Percentiles rank a stretch among this genome's conserved stretches.
Evolutionary conservation across 192 early-diverging fungal genomes (phyloP).

Genomic region (Kickxella alabastrina): DNA sequence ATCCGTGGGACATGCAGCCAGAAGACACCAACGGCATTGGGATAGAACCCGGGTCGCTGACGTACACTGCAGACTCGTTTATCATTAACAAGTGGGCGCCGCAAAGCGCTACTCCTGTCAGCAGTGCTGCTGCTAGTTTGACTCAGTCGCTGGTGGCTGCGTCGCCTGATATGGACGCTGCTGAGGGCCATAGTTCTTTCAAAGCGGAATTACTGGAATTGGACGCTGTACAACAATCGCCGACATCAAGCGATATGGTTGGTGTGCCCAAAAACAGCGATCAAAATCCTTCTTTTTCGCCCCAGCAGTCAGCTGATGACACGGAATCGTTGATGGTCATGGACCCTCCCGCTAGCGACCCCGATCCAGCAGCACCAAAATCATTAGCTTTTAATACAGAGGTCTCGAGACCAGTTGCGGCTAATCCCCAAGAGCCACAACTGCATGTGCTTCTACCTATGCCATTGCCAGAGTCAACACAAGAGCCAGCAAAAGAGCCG

Average conservation of each 20-base stretch:
- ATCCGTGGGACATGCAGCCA: constrained; percentile 28
- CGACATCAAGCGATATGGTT: background rate
- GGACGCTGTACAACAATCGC: too few species aligned
- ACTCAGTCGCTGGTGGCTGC: background rate
- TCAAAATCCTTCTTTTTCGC: background rate
- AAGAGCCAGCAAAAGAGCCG: background rate
- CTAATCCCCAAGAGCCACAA: background rate
- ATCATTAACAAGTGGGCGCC: constrained; percentile 20
- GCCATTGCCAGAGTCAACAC: background rate
- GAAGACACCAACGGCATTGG: background rate
- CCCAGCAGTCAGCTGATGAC: too few species aligned
- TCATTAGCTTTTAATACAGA: too few species aligned
- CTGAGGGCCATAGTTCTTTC: too few species aligned
- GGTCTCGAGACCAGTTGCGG: background rate
- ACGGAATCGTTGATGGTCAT: background rate
- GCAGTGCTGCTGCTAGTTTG: background rate
- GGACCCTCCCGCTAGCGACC: background rate
- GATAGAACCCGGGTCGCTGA: constrained; percentile 18
- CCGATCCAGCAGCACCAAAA: background rate
- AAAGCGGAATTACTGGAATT: too few species aligned
- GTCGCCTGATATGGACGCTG: background rate
- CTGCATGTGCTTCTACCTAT: background rate
- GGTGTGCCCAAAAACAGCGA: background rate
- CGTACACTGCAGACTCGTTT: constrained; percentile 28
- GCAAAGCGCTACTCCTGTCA: constrained; percentile 8